Conservation (phyloP, 2,329 filamentous ascomycete genomes). For the Sporothrix phasma region DNA sequence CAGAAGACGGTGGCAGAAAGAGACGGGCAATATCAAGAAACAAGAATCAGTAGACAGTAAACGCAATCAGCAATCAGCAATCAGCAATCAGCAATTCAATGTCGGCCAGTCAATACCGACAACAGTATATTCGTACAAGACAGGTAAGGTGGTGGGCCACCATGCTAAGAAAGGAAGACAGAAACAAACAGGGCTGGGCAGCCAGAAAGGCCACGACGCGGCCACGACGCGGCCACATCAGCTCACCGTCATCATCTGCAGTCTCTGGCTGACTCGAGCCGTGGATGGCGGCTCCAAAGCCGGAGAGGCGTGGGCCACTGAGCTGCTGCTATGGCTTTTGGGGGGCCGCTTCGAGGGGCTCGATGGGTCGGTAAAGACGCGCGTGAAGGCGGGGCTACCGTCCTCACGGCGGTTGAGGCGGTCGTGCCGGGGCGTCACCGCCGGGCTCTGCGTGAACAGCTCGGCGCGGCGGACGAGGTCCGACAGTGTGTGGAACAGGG, state of each 20-base stretch:
- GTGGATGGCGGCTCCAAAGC: constrained; percentile 45
- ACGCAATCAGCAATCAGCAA: neutral
- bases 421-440: constrained; percentile 38
- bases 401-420: constrained; percentile 34
- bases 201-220: too few species aligned
- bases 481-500: constrained; percentile 48
- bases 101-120: neutral
- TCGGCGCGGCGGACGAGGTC: constrained; percentile 51
- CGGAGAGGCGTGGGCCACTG: constrained; percentile 32
- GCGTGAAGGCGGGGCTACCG: constrained; percentile 57
- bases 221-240: constrained; percentile 25
- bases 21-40: too few species aligned
- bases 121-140: neutral
- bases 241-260: constrained; percentile 57
- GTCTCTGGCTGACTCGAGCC: constrained; percentile 40
- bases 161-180: neutral
- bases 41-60: constrained; percentile 3
- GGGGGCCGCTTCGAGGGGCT: constrained; percentile 43
- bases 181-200: neutral
- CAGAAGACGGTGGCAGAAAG: too few species aligned
- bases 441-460: constrained; percentile 46
- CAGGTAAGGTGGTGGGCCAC: neutral
- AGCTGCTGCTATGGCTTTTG: constrained; percentile 45
- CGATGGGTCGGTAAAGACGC: constrained; percentile 54
- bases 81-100: neutral